Conservation (phyloP, 352 stramenopile genomes). For the Saprolegnia diclina region DNA sequence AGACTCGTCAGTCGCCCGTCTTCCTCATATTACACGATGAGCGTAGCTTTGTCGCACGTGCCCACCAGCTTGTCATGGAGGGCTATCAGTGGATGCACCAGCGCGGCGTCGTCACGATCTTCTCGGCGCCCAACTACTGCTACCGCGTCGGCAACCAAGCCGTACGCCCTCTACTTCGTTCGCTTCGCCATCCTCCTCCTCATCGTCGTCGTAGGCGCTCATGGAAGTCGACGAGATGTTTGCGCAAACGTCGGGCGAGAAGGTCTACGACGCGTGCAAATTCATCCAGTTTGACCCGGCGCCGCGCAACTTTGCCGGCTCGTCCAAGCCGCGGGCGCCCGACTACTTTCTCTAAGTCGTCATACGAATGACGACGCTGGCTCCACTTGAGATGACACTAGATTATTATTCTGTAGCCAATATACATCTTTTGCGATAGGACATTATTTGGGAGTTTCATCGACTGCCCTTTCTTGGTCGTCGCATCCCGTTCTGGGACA, state of each 20-base stretch:
- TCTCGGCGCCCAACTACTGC: conserved; percentile 83
- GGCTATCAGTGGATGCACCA: conserved; percentile 69
- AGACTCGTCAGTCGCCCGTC: too few relatives aligned
- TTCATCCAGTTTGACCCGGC: conserved; percentile 14
- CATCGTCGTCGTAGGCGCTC: neutral
- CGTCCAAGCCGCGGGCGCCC: neutral
- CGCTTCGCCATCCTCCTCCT: too few relatives aligned
- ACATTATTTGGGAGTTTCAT: too few relatives aligned
- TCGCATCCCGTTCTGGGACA: too few relatives aligned
- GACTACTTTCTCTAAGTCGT: conserved; percentile 11
- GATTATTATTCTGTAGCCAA: too few relatives aligned
- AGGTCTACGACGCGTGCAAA: neutral
- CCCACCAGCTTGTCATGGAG: conserved; percentile 82
- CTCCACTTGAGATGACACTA: too few relatives aligned
- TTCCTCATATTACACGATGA: too few relatives aligned
- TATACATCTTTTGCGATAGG: too few relatives aligned
- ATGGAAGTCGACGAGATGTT: conserved; percentile 18
- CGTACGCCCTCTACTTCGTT: conserved; percentile 11
- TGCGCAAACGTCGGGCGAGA: neutral
- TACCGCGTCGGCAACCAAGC: conserved; percentile 72
- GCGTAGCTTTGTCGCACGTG: conserved; percentile 54
- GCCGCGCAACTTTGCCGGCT: neutral
- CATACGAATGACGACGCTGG: neutral
- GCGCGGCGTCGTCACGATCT: conserved; percentile 72
- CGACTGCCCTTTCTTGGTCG: too few relatives aligned